phyloP scores from a whole-genome alignment of 345 rosid species.

The Boechera divaricarpa region DNA sequence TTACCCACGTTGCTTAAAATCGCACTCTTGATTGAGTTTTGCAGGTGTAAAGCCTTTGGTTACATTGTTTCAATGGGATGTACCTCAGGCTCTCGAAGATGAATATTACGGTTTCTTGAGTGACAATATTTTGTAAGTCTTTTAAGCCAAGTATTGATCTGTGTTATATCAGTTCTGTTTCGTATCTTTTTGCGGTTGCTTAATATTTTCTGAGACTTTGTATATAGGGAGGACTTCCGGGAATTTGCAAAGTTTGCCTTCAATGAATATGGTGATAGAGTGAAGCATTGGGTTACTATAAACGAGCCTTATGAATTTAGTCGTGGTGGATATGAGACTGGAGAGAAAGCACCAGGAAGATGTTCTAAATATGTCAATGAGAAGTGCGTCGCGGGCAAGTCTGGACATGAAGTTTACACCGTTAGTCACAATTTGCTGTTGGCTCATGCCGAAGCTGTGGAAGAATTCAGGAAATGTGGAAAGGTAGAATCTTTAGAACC shows the following conservation, averaged over 20 bases:
- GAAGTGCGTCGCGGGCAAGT: constrained; percentile 45
- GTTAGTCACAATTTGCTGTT: constrained; percentile 44
- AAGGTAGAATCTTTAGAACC: constrained; percentile 35
- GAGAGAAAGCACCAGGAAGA: constrained; percentile 50
- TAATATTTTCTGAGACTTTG: background rate
- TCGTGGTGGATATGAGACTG: constrained; percentile 44
- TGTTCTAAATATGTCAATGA: constrained; percentile 44
- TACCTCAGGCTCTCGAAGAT: constrained; percentile 47
- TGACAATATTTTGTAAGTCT: constrained; percentile 40
- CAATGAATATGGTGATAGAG: constrained; percentile 54
- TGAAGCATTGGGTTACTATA: constrained; percentile 63
- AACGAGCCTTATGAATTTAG: constrained; percentile 55
- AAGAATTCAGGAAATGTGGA: constrained; percentile 45
- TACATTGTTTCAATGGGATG: constrained; percentile 50
- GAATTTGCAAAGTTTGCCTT: constrained; percentile 44
- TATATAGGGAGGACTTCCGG: constrained; percentile 41
- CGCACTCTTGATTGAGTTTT: background rate
- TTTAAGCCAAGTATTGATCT: background rate
- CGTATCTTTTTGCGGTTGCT: background rate
- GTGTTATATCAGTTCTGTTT: background rate
- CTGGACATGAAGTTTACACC: constrained; percentile 45
- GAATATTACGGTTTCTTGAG: constrained; percentile 47
- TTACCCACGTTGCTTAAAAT: background rate
- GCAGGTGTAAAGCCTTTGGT: constrained; percentile 46
- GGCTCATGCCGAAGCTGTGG: constrained; percentile 51